Evolutionary conservation across 352 stramenopile genomes (phyloP).

Genomic region (Thalassiosira delicatula): DNA sequence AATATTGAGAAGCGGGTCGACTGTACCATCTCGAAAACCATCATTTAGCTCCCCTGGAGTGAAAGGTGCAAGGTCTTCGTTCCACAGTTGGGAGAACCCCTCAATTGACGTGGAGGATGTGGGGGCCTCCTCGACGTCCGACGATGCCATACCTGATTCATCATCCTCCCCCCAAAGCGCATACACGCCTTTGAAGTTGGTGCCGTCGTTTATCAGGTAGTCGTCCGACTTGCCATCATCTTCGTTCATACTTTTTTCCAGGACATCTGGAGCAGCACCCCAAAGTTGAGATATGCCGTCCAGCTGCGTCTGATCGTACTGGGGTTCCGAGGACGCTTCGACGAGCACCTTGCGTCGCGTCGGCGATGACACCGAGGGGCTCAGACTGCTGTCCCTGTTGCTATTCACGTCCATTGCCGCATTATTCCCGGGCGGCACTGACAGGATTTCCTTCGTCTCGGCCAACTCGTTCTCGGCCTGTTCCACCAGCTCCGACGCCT

Average conservation of each 20-base stretch:
- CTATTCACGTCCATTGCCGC: conserved; percentile 55
- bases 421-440: conserved; percentile 51
- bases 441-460: conserved; percentile 70
- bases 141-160: conserved; percentile 18
- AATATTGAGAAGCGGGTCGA: background rate
- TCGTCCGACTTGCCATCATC: conserved; percentile 42
- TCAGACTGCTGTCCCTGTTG: conserved; percentile 6
- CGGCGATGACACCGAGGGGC: background rate
- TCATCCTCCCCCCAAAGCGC: conserved; percentile 55
- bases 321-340: conserved; percentile 26
- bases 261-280: conserved; percentile 61
- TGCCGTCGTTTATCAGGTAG: conserved; percentile 47
- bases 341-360: conserved; percentile 21
- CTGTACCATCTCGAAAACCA: conserved; percentile 38
- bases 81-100: conserved; percentile 56
- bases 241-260: conserved; percentile 26
- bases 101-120: conserved; percentile 36
- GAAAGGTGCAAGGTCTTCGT: conserved; percentile 35
- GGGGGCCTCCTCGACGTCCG: conserved; percentile 44
- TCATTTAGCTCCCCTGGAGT: conserved; percentile 31
- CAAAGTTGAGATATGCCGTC: conserved; percentile 74
- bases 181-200: conserved; percentile 57
- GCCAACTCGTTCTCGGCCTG: conserved; percentile 59
- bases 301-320: conserved; percentile 73
- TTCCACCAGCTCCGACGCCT: conserved; percentile 63